Percentiles rank a stretch among this genome's conserved stretches.
Conservation (phyloP, 441 rosid genomes). For the Viola pubescens region DNA sequence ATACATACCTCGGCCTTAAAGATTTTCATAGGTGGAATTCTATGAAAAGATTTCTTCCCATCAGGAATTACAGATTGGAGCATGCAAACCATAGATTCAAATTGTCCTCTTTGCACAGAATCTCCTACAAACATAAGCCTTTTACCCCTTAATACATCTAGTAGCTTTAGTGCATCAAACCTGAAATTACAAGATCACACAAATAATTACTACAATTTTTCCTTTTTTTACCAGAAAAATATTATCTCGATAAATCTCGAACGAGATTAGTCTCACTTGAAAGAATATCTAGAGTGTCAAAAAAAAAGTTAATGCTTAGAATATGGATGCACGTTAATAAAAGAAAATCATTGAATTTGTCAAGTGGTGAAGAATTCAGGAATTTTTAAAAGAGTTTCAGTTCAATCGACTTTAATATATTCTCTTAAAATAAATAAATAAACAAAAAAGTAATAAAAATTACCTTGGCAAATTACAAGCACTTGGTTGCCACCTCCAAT, state of each 20-base stretch:
- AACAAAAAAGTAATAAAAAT: background rate
- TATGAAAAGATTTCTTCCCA: slow-evolving; percentile 52
- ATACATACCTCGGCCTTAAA: slow-evolving; percentile 59
- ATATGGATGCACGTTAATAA: no score
- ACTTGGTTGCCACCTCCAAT: slow-evolving; percentile 69
- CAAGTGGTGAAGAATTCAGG: no score
- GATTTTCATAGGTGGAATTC: slow-evolving; percentile 83
- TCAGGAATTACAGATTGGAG: slow-evolving; percentile 69
- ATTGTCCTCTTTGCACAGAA: slow-evolving; percentile 80
- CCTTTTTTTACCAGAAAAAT: no score
- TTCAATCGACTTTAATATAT: no score
- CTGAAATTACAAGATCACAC: slow-evolving; percentile 22
- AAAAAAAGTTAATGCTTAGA: no score
- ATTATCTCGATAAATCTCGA: no score
- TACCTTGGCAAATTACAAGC: slow-evolving; percentile 71
- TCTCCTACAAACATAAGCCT: slow-evolving; percentile 89
- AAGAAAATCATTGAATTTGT: no score
- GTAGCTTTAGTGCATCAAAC: slow-evolving; percentile 64
- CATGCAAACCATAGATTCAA: slow-evolving; percentile 82
- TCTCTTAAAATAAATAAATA: no score
- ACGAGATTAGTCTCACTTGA: no score
- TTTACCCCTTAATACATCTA: slow-evolving; percentile 61
- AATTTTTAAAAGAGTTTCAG: background rate
- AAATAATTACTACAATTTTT: no score
- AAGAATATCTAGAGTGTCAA: no score